Evolutionary conservation across 2,329 filamentous ascomycete genomes (phyloP).

Genomic region (Aspergillus jensenii): DNA sequence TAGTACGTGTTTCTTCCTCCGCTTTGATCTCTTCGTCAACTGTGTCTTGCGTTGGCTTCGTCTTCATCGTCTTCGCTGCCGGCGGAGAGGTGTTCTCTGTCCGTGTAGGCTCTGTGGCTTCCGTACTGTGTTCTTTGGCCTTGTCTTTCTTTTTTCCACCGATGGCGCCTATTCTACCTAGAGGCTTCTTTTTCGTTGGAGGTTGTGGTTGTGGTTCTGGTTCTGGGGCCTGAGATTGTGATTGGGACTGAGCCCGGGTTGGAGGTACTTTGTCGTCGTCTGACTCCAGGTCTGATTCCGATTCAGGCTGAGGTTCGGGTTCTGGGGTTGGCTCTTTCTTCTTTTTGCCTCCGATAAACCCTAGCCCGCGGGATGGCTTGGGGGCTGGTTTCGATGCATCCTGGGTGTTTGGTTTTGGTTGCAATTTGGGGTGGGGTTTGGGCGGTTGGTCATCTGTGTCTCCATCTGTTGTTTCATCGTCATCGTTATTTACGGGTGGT

Average conservation of each 20-base stretch:
- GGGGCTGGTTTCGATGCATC: conserved; percentile 4
- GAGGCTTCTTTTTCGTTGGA: conserved; percentile 7
- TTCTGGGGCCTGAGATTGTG: conserved; percentile 1
- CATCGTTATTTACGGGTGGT: background rate
- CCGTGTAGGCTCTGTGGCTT: background rate
- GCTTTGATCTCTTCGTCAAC: background rate
- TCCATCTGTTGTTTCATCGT: conserved; percentile 11
- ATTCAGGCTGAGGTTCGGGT: background rate
- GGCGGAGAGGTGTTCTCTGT: background rate
- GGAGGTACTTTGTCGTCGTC: background rate
- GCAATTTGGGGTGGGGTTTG: background rate
- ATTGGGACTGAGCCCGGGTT: background rate
- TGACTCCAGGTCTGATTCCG: conserved; percentile 6
- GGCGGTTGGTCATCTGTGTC: background rate
- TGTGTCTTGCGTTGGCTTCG: background rate
- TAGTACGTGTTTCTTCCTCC: conserved; percentile 1
- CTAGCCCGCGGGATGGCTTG: conserved; percentile 22
- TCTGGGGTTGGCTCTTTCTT: conserved; percentile 20
- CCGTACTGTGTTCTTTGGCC: background rate
- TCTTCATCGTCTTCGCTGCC: background rate
- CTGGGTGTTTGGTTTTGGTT: conserved; percentile 1
- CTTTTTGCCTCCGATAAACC: conserved; percentile 33
- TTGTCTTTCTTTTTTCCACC: conserved; percentile 27
- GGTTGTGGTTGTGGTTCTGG: conserved; percentile 18
- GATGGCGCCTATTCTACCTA: conserved; percentile 36